A percentile compares a stretch with the other conserved stretches of the same genome.
These are phyloP conservation scores for Chaetomium olivaceum DNA, from an alignment of 2,329 filamentous ascomycete species.

Conservation along the genomic window DNA sequence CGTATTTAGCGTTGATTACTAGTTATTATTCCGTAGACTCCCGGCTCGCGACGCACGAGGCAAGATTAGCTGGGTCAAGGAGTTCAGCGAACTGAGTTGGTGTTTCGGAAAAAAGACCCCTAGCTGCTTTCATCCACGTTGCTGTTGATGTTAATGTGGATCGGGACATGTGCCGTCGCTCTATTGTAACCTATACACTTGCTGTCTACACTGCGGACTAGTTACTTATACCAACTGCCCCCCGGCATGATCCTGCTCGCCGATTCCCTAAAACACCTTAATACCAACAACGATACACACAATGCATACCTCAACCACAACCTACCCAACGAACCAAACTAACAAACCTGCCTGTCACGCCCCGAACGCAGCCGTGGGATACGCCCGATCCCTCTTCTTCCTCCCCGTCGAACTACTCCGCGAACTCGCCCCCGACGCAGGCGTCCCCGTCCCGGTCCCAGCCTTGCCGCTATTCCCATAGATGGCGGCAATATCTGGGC, in stretches of 20 bases:
- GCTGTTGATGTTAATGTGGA: not conserved
- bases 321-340: too few species aligned
- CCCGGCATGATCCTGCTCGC: not conserved
- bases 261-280: not conserved
- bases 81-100: not conserved
- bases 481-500: not conserved
- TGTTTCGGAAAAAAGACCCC: not conserved
- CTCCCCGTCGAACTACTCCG: slow-evolving; percentile 54
- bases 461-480: not conserved
- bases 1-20: not conserved
- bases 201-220: not conserved
- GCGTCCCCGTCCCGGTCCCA: slow-evolving; percentile 16
- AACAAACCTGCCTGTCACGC: not conserved
- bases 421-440: slow-evolving; percentile 47
- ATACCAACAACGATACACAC: not conserved
- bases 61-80: not conserved
- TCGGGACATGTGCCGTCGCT: not conserved
- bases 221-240: not conserved
- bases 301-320: not conserved
- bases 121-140: not conserved
- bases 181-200: not conserved
- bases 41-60: not conserved
- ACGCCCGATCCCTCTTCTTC: slow-evolving; percentile 62
- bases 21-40: not conserved
- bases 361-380: slow-evolving; percentile 63